Percentiles rank a stretch among this genome's conserved stretches.
These are phyloP conservation scores for Verticillium nonalfalfae DNA, from an alignment of 2,329 filamentous ascomycete species.

Conservation along the genomic window DNA sequence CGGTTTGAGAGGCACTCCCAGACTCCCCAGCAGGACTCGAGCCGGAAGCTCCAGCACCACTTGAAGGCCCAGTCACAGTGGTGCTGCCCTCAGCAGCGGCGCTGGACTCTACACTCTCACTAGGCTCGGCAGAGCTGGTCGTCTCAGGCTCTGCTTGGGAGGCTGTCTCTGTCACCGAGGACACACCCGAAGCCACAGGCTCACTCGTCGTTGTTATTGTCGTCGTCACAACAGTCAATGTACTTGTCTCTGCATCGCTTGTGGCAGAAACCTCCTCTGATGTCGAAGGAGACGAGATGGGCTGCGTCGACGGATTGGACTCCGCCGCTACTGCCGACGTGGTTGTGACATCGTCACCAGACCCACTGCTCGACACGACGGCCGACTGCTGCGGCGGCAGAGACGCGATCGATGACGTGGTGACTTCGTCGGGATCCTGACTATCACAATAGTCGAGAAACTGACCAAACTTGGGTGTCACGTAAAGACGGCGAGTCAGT, in stretches of 20 bases:
- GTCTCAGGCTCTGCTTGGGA: not conserved
- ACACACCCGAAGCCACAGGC: not conserved
- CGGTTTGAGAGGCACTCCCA: not conserved
- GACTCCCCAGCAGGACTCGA: not conserved
- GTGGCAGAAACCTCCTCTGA: not conserved
- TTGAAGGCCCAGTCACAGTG: not conserved
- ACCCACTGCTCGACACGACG: slow-evolving; percentile 13
- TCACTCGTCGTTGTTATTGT: not conserved
- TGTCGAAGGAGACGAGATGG: slow-evolving; percentile 5
- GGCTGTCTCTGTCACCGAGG: not conserved
- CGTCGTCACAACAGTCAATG: not conserved
- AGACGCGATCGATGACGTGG: slow-evolving; percentile 9
- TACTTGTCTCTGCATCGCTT: not conserved
- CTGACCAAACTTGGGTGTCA: slow-evolving; percentile 32
- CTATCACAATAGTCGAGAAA: slow-evolving; percentile 39
- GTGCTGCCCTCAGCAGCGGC: not conserved
- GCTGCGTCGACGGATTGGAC: slow-evolving; percentile 3
- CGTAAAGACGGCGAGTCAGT: slow-evolving; percentile 22
- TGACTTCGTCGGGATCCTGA: slow-evolving; percentile 7
- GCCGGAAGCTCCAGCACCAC: not conserved
- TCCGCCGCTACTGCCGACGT: not conserved
- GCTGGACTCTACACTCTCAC: not conserved
- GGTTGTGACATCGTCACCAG: slow-evolving; percentile 1
- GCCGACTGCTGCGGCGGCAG: slow-evolving; percentile 22
- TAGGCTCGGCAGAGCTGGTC: not conserved